A percentile compares a stretch with the other conserved stretches of the same genome.
Conservation (phyloP, 2,329 filamentous ascomycete species). For the Ramularia collo-cygni region DNA sequence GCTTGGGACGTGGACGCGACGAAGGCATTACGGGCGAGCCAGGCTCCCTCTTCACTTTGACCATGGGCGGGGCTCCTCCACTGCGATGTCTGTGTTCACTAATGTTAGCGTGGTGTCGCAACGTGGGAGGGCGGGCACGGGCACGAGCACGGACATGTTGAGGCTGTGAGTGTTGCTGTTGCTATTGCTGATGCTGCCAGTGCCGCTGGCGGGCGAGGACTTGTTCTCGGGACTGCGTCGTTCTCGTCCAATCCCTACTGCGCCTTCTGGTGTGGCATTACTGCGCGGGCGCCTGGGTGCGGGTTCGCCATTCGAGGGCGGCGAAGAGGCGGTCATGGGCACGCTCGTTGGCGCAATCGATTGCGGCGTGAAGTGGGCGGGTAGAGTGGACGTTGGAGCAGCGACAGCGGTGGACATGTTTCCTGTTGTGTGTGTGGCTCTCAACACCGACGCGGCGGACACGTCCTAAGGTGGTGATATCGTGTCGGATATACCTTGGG, state of each 20-base stretch:
- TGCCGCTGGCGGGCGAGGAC: slow-evolving; percentile 1
- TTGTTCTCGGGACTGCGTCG: slow-evolving; percentile 9
- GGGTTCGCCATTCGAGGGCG: slow-evolving; percentile 29
- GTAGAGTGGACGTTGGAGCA: slow-evolving; percentile 34
- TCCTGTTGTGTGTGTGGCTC: too few species aligned
- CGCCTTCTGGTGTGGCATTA: slow-evolving; percentile 30
- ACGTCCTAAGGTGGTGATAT: too few species aligned
- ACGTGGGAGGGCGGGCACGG: slow-evolving; percentile 9
- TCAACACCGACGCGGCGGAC: too few species aligned
- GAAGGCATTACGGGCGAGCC: slow-evolving; percentile 72
- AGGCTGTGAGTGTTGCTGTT: slow-evolving; percentile 49
- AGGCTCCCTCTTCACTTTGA: slow-evolving; percentile 95
- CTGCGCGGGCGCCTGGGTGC: slow-evolving; percentile 27
- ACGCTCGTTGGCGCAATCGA: slow-evolving; percentile 38
- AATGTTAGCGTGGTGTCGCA: slow-evolving; percentile 1
- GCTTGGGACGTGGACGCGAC: slow-evolving; percentile 67
- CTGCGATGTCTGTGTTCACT: slow-evolving; percentile 43
- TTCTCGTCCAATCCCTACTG: slow-evolving; percentile 20
- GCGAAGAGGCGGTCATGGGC: slow-evolving; percentile 33
- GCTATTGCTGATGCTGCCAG: slow-evolving; percentile 10
- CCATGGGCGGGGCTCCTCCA: slow-evolving; percentile 57
- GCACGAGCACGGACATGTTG: slow-evolving; percentile 36
- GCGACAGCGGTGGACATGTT: slow-evolving; percentile 44
- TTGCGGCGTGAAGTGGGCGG: slow-evolving; percentile 30
- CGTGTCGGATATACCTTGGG: too few species aligned